Evolutionary conservation across 192 early-diverging fungal genomes (phyloP), one percentile per base, ranked within the genome.

Genomic region (Backusella psychrophila): DNA sequence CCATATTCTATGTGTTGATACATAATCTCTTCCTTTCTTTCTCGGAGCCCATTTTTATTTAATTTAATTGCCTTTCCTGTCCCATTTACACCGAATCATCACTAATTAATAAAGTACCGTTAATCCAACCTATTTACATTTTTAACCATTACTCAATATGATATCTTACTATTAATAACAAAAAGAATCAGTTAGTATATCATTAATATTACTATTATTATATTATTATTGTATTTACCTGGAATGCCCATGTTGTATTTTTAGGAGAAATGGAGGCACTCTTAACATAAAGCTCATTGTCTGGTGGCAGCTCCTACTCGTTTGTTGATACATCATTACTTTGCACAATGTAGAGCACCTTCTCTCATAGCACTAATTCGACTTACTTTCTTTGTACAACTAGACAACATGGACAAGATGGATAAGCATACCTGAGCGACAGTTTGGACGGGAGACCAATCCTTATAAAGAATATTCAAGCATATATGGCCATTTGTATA

Each of bases 401-500:
- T 91, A 12, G 94, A 95, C 52, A 98, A 81, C 97, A 98, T 98
- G 66, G 95, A 97, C 63, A 92, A 89, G 31, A 98, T 89, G 0
- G 93, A 95, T 71, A 98, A 85, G 75, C 96, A 98, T 14, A 98
- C 91, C 2, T 92, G 90, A 34, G 90, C 88, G 29, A 97, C 93
- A 6, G 96, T 98, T 75, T 97, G 87, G 0, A 96, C 97, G 0
- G 97, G 97, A 23, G 89, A 91, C 97, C 97, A 98, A 39, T 96
- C 89, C 77, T 92, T 92, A 81, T 98, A 98, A 46, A 98, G 88
- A 70, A 98, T 97, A 75, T 95, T 97, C 36, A 98, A 81, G 78
- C 97, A 98, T 66, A 98, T 98, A 74, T 98, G 97, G n/a, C 97
- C 96, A 79, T 98, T 98, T 84, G 90, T 90, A 80, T 96, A 95